Percentiles rank a stretch among this genome's conserved stretches.
Conservation (phyloP, 176 grass and related monocot genomes). For the Avena atlantica region DNA sequence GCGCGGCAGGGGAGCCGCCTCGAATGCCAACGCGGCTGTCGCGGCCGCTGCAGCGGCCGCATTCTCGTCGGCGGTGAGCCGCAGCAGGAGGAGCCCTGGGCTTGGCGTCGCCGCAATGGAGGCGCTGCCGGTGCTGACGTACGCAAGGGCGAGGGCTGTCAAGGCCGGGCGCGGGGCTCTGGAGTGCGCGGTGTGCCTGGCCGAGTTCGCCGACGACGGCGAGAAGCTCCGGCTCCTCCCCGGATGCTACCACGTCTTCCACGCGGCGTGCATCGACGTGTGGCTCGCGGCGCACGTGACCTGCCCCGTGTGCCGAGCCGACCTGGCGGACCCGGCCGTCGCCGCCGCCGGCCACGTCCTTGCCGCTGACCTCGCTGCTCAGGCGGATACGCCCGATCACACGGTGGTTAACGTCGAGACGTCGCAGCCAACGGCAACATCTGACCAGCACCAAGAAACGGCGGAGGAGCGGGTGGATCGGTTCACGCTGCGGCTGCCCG, state of each 20-base stretch:
- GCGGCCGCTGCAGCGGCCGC: constrained; percentile 34
- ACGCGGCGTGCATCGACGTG: constrained; percentile 70
- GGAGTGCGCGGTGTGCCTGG: constrained; percentile 85
- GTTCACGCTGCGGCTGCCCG: constrained; percentile 69
- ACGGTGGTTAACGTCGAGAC: constrained; percentile 38
- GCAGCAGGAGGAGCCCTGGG: constrained; percentile 38
- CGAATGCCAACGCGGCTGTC: constrained; percentile 15
- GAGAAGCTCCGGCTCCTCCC: constrained; percentile 76
- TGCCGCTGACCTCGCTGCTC: constrained; percentile 38
- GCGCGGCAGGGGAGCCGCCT: background rate
- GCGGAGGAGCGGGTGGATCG: constrained; percentile 63
- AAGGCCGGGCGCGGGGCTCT: constrained; percentile 62
- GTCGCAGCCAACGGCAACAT: background rate
- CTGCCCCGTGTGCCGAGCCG: constrained; percentile 90
- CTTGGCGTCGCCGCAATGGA: constrained; percentile 59
- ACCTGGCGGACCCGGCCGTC: constrained; percentile 67
- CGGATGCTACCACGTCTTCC: constrained; percentile 88
- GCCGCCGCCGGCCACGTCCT: constrained; percentile 50
- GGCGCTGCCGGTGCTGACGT: constrained; percentile 70
- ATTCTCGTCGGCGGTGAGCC: constrained; percentile 12
- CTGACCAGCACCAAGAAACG: constrained; percentile 32
- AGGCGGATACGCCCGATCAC: background rate
- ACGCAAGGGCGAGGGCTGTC: constrained; percentile 57
- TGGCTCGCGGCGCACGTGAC: constrained; percentile 78
- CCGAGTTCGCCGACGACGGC: constrained; percentile 67